Conservation (phyloP, 2,329 filamentous ascomycete species). For the Curvularia sp. region DNA sequence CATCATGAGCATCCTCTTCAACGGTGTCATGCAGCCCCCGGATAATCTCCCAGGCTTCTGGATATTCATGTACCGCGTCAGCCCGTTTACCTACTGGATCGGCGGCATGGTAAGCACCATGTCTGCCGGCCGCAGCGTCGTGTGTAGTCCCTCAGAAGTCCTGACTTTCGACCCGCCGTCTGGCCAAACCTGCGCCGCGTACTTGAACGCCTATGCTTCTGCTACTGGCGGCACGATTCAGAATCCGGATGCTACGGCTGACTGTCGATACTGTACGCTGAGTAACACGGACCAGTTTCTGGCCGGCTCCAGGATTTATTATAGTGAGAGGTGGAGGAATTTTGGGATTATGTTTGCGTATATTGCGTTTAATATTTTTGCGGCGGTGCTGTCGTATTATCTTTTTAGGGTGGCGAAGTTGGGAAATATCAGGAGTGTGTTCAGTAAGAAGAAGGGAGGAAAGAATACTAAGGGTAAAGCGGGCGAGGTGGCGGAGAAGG, state of each 20-base stretch:
- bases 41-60: constrained; percentile 71
- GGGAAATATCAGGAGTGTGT: constrained; percentile 17
- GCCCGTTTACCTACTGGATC: constrained; percentile 70
- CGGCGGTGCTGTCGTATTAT: constrained; percentile 67
- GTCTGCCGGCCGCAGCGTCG: constrained; percentile 57
- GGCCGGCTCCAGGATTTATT: constrained; percentile 51
- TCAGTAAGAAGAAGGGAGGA: constrained; percentile 29
- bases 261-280: constrained; percentile 60
- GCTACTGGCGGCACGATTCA: constrained; percentile 51
- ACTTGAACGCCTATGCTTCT: constrained; percentile 53
- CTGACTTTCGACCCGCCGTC: constrained; percentile 51
- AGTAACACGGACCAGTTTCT: constrained; percentile 58
- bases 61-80: constrained; percentile 77
- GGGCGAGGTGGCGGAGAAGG: constrained; percentile 22
- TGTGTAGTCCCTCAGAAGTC: constrained; percentile 55
- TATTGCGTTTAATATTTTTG: constrained; percentile 67
- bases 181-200: constrained; percentile 53
- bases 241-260: constrained; percentile 52
- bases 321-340: constrained; percentile 66
- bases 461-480: constrained; percentile 25
- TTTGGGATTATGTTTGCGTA: constrained; percentile 74
- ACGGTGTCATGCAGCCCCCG: constrained; percentile 67
- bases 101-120: constrained; percentile 50
- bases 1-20: constrained; percentile 54
- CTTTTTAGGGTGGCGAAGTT: constrained; percentile 43